Percentiles rank a stretch among this genome's conserved stretches.
phyloP scores from a whole-genome alignment of 2,329 filamentous ascomycete genomes.

The Ramularia collo-cygni region DNA sequence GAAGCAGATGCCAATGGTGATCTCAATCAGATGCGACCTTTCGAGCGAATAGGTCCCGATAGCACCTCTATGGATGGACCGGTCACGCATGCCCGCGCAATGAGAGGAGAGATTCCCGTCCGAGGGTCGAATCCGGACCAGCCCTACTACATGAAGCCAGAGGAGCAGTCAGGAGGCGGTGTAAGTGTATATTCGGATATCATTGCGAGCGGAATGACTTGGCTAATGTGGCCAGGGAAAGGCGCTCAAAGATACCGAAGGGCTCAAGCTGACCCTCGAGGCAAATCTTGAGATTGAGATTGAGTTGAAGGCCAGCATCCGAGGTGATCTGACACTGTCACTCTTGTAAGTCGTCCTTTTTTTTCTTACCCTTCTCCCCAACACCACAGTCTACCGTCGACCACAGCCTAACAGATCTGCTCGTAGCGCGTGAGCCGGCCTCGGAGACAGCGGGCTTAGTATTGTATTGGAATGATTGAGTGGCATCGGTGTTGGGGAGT shows the following conservation, averaged over 20 bases:
- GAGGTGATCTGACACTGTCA: slow-evolving; percentile 73
- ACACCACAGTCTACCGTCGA: too few relatives aligned
- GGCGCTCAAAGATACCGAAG: slow-evolving; percentile 51
- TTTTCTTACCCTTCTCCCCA: too few relatives aligned
- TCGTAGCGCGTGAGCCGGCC: too few relatives aligned
- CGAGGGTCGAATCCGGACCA: slow-evolving; percentile 46
- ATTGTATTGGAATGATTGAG: too few relatives aligned
- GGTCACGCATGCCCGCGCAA: slow-evolving; percentile 47
- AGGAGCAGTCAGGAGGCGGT: slow-evolving; percentile 13
- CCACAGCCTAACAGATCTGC: too few relatives aligned
- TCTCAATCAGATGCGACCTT: slow-evolving; percentile 43
- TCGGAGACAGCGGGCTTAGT: too few relatives aligned
- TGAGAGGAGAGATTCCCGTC: slow-evolving; percentile 50
- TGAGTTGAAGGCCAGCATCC: slow-evolving; percentile 76
- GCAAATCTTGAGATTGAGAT: slow-evolving; percentile 78
- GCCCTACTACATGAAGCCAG: slow-evolving; percentile 33
- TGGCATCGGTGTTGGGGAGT: too few relatives aligned
- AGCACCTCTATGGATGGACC: slow-evolving; percentile 51
- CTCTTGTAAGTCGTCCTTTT: slow-evolving; percentile 73
- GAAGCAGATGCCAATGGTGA: slow-evolving; percentile 47
- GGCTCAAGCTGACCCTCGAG: slow-evolving; percentile 65
- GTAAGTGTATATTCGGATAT: slow-evolving; percentile 10
- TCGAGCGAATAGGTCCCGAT: slow-evolving; percentile 51
- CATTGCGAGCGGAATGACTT: neutral
- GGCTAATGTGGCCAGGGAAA: slow-evolving; percentile 5